A percentile compares a stretch with the other conserved stretches of the same genome.
Evolutionary conservation across 1,284 basidiomycete genomes (phyloP).

Genomic region (Amylostereum areolatum): DNA sequence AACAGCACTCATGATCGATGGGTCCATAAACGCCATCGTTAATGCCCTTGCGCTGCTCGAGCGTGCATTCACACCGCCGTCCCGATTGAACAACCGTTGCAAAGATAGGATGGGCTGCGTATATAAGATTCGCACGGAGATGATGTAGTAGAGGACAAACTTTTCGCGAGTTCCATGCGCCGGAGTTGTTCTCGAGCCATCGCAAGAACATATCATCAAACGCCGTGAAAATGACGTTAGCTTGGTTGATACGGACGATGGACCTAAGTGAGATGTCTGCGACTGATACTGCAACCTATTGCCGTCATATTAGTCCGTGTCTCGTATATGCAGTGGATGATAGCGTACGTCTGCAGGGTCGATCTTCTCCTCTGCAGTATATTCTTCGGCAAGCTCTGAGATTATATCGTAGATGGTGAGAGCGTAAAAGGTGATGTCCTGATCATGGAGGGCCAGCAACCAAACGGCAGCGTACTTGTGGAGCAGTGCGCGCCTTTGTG

Average conservation of each 20-base stretch:
- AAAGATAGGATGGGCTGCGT: constrained; percentile 48
- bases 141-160: constrained; percentile 23
- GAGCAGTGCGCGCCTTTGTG: constrained; percentile 43
- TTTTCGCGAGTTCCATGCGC: constrained; percentile 26
- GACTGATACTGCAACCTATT: constrained; percentile 5
- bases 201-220: constrained; percentile 58
- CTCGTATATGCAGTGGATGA: not conserved
- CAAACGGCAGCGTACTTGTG: constrained; percentile 52
- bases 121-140: not conserved
- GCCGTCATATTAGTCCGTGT: not conserved
- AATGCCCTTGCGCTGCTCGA: constrained; percentile 30
- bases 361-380: constrained; percentile 1
- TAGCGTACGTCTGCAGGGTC: not conserved
- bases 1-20: constrained; percentile 23
- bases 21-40: constrained; percentile 21
- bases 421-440: constrained; percentile 45
- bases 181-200: constrained; percentile 53
- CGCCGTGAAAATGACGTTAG: constrained; percentile 50
- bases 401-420: constrained; percentile 44
- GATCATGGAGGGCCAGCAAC: constrained; percentile 59
- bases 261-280: constrained; percentile 38
- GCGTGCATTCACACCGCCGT: constrained; percentile 35
- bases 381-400: constrained; percentile 36
- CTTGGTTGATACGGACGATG: constrained; percentile 50
- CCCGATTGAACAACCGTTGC: constrained; percentile 51